A percentile compares a stretch with the other conserved stretches of the same genome.
Evolutionary conservation across 2,329 filamentous ascomycete species (phyloP).

Genomic region (Aureobasidium sp.): DNA sequence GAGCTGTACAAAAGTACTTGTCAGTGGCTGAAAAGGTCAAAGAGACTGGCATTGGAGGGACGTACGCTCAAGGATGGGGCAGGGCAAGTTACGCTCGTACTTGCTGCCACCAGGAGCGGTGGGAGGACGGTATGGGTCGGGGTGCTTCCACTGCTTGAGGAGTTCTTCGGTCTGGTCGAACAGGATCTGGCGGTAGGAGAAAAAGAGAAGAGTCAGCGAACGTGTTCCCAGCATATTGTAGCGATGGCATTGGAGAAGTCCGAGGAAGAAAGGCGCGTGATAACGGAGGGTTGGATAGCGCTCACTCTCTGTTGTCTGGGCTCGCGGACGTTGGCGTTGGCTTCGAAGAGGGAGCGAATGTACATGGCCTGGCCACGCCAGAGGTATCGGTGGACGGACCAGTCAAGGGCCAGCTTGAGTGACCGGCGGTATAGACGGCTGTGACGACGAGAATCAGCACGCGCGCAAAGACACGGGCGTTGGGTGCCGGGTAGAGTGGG

Average conservation of each 20-base stretch:
- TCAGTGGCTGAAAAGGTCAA: neutral
- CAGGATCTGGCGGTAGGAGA: slow-evolving; percentile 53
- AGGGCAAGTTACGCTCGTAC: slow-evolving; percentile 87
- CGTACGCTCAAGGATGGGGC: slow-evolving; percentile 74
- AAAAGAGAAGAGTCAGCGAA: neutral
- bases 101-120: slow-evolving; percentile 95
- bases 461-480: neutral
- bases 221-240: slow-evolving; percentile 12
- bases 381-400: slow-evolving; percentile 84
- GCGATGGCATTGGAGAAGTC: neutral
- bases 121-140: slow-evolving; percentile 82
- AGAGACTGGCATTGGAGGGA: neutral
- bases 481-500: slow-evolving; percentile 1
- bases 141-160: slow-evolving; percentile 92
- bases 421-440: slow-evolving; percentile 81
- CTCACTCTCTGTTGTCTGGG: slow-evolving; percentile 78
- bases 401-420: slow-evolving; percentile 88
- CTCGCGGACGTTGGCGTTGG: slow-evolving; percentile 77
- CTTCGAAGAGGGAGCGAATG: slow-evolving; percentile 90
- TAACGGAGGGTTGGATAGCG: neutral
- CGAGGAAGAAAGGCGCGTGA: neutral
- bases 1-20: slow-evolving; percentile 33
- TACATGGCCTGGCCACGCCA: slow-evolving; percentile 97
- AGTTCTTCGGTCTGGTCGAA: slow-evolving; percentile 82
- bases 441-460: slow-evolving; percentile 15